Percentiles rank a stretch among this genome's conserved stretches.
phyloP scores from a whole-genome alignment of 78 protist genomes.

The Mantamonas sphyraenae region DNA sequence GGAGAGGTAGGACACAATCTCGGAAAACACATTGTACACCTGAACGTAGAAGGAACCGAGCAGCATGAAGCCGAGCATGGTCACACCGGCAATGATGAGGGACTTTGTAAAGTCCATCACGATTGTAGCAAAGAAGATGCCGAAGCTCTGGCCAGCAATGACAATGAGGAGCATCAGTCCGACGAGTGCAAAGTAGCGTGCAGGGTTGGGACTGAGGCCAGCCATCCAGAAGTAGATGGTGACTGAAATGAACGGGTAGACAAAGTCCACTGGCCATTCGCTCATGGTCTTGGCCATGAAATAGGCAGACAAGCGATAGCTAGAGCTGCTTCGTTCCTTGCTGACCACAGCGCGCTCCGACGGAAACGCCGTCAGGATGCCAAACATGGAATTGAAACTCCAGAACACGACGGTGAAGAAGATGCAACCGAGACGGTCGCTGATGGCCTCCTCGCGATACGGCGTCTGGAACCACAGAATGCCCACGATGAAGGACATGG shows the following conservation, averaged over 20 bases:
- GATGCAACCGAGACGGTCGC: slow-evolving; percentile 6
- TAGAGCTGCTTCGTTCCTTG: neutral
- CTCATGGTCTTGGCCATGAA: neutral
- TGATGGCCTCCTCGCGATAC: neutral
- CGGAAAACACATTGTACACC: neutral
- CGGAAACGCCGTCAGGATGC: neutral
- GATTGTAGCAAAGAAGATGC: neutral
- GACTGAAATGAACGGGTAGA: slow-evolving; percentile 1
- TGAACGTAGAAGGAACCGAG: neutral
- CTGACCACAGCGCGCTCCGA: slow-evolving; percentile 9
- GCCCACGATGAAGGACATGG: slow-evolving; percentile 10
- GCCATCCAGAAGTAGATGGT: neutral
- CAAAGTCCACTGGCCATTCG: slow-evolving; percentile 8
- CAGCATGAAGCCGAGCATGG: neutral
- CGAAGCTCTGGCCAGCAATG: neutral
- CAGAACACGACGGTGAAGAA: slow-evolving; percentile 1
- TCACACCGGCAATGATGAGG: neutral
- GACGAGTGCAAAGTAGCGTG: neutral
- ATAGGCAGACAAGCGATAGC: neutral
- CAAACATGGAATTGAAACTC: neutral
- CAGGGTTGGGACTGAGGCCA: slow-evolving; percentile 3
- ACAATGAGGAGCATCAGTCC: neutral
- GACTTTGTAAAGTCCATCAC: neutral
- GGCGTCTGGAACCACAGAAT: neutral
- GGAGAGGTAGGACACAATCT: too few relatives aligned